These are phyloP conservation scores for Nigrospora sphaerica DNA, from an alignment of 2,329 filamentous ascomycete species.

Conservation along the genomic window DNA sequence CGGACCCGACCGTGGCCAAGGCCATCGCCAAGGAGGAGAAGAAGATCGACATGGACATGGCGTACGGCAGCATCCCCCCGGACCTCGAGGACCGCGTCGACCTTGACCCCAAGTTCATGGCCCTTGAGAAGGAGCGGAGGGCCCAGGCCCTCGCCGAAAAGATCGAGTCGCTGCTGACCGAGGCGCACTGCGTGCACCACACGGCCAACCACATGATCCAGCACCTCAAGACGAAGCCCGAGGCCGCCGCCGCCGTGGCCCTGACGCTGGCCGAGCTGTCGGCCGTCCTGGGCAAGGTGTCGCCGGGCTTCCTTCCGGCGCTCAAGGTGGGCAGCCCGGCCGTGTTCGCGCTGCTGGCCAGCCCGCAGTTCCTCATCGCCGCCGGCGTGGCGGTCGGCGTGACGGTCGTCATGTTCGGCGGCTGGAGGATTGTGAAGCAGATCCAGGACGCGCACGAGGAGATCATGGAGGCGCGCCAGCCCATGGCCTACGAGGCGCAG, in stretches of 20 bases:
- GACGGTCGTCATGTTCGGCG: slow-evolving; percentile 92
- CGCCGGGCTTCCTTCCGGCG: slow-evolving; percentile 66
- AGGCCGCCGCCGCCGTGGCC: slow-evolving; percentile 89
- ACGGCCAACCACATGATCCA: slow-evolving; percentile 76
- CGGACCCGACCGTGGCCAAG: slow-evolving; percentile 28
- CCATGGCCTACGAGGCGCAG: slow-evolving; percentile 23
- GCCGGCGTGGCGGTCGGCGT: slow-evolving; percentile 83
- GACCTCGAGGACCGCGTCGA: slow-evolving; percentile 42
- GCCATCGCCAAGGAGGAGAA: slow-evolving; percentile 24
- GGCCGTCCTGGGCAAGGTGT: slow-evolving; percentile 73
- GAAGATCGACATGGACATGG: slow-evolving; percentile 82
- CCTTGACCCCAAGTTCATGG: slow-evolving; percentile 37
- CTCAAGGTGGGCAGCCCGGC: slow-evolving; percentile 79
- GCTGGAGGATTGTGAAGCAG: slow-evolving; percentile 94
- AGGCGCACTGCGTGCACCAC: slow-evolving; percentile 84
- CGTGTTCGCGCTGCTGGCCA: slow-evolving; percentile 78
- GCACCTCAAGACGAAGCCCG: slow-evolving; percentile 67
- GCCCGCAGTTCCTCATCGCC: slow-evolving; percentile 90
- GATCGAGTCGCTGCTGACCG: slow-evolving; percentile 72
- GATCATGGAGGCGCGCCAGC: slow-evolving; percentile 2
- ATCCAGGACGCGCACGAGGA: slow-evolving; percentile 44
- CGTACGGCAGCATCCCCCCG: slow-evolving; percentile 77
- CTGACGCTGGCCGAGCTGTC: slow-evolving; percentile 89
- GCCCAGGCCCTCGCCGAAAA: slow-evolving; percentile 57
- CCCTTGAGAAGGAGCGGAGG: slow-evolving; percentile 47